A percentile compares a stretch with the other conserved stretches of the same genome.
phyloP scores from a whole-genome alignment of 164 flowering plant genomes.

The Saururus chinensis region DNA sequence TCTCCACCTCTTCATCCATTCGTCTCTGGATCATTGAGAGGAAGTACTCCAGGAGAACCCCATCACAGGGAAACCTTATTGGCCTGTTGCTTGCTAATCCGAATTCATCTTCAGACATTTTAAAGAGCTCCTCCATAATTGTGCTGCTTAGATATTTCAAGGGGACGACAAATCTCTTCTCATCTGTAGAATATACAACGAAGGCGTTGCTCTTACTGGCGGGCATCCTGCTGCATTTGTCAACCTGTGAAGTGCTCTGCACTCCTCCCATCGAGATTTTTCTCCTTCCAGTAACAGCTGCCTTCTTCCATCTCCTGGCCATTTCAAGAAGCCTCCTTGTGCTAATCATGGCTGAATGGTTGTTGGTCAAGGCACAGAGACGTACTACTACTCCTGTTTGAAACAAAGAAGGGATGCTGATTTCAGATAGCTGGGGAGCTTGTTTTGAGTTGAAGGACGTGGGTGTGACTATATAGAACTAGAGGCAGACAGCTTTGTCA shows the following conservation, averaged over 20 bases:
- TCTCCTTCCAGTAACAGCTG: conserved; percentile 1
- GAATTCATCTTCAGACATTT: conserved; percentile 16
- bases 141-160: conserved; percentile 5
- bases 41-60: conserved; percentile 9
- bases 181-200: conserved; percentile 16
- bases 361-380: background rate
- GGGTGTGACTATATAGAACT: background rate
- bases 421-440: background rate
- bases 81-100: conserved; percentile 12
- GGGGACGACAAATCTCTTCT: conserved; percentile 16
- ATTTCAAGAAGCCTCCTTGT: conserved; percentile 10
- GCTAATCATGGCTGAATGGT: background rate
- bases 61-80: conserved; percentile 16
- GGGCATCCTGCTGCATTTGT: background rate
- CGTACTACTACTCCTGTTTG: too few relatives aligned
- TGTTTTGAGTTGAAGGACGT: background rate
- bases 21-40: conserved; percentile 3
- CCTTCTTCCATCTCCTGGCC: conserved; percentile 10
- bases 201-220: conserved; percentile 7
- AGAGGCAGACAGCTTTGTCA: background rate
- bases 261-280: conserved; percentile 4
- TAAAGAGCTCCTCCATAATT: conserved; percentile 11
- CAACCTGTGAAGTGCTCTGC: too few relatives aligned
- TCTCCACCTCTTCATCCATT: conserved; percentile 8
- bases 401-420: background rate